A percentile compares a stretch with the other conserved stretches of the same genome.
Conservation (phyloP, 139 green algal genomes). For the Dunaliella primolecta region DNA sequence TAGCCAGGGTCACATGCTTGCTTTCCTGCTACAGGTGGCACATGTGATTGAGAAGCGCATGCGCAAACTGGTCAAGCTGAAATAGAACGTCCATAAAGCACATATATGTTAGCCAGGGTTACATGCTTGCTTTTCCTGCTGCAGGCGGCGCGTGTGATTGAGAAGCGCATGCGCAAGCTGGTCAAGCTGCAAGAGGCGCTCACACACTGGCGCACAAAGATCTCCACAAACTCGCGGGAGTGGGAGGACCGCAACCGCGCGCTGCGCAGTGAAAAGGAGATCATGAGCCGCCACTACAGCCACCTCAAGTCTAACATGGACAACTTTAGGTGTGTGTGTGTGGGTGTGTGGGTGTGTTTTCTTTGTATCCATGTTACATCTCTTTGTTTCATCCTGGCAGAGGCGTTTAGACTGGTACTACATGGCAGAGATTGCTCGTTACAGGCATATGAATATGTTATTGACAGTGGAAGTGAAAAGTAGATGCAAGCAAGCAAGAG, state of each 20-base stretch:
- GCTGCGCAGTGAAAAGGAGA: constrained; percentile 81
- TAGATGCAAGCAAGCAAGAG: no score
- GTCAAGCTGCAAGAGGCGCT: constrained; percentile 70
- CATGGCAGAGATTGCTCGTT: no score
- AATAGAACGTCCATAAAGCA: no score
- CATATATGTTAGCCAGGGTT: no score
- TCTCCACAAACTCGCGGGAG: constrained; percentile 68
- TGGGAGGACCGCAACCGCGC: constrained; percentile 73
- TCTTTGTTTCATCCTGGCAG: no score
- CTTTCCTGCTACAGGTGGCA: constrained; percentile 50
- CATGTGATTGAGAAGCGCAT: constrained; percentile 80
- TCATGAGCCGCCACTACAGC: constrained; percentile 76
- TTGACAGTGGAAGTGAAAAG: no score
- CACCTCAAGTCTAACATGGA: constrained; percentile 58
- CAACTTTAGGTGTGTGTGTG: constrained; percentile 12
- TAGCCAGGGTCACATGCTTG: no score
- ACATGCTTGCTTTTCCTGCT: no score
- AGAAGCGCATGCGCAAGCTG: constrained; percentile 80
- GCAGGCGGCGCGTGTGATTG: constrained; percentile 67
- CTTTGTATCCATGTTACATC: no score
- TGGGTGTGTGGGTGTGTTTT: no score
- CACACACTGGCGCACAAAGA: constrained; percentile 81
- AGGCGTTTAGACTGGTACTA: no score
- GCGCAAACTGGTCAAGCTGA: constrained; percentile 26
- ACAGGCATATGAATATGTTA: no score